Evolutionary conservation across 1,284 basidiomycete species (phyloP), one percentile per base, ranked within the genome.

Genomic region (Fomitopsis pinicola): DNA sequence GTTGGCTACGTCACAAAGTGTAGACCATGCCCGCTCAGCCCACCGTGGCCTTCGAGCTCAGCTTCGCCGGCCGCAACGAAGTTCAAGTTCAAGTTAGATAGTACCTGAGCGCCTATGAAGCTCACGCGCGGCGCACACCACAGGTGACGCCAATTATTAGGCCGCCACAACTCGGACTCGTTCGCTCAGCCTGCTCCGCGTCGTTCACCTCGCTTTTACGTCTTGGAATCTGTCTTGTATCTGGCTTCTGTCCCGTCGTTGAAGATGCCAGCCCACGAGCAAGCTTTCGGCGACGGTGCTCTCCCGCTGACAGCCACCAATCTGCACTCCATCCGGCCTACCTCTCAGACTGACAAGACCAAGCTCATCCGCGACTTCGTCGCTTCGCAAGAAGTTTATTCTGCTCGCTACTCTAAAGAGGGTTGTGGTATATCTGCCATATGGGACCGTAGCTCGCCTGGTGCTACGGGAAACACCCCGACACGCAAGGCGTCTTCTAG

Each of bases 331-430:
- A 61, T 62, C 28, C 40, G 15, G 30, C 15, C 59, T 12, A 54
- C 19, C 6, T 58, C 56, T 30, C 45, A 61, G 0, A 46, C 54
- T 22, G 77, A 75, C 53, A 64, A 54, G 78, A 85, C 63, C 82
- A 79, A 59, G 68, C 76, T 77, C 59, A 75, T 89, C 6, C 69
- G 70, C 5, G 72, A 77, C 2, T 90, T 82, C 69, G 63, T 89
- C 5, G 73, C 76, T 38, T 76, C 77, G 55, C 88, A 89, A 65
- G 75, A 67, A 45, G 64, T 69, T 0, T 79, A 84, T 67, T 63
- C 77, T 1, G 78, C 77, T 59, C 66, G 69, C 2, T 82, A 87
- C 62, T 78, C 77, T n/a, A 63, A 68, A 3, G 78, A 84, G 64
- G 81, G 80, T 6, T 71, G 68, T 58, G 68, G 68, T 26, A 62